These are phyloP conservation scores for Aquilaria malaccensis DNA, from an alignment of 345 rosid species.

Conservation along the genomic window DNA sequence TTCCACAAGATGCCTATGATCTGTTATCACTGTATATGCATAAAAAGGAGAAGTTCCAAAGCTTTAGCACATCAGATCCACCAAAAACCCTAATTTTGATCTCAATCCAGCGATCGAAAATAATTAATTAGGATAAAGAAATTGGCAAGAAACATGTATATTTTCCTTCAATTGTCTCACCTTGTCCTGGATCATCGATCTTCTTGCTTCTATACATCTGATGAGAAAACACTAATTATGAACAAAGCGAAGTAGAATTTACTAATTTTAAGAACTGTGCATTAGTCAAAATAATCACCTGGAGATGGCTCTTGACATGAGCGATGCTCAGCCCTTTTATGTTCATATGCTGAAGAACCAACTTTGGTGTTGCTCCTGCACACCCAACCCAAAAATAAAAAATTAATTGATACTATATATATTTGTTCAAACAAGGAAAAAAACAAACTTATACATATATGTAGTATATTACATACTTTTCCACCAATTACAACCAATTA, in stretches of 20 bases:
- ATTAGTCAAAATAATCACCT: constrained; percentile 27
- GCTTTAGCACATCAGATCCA: too few species aligned
- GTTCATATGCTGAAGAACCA: constrained; percentile 78
- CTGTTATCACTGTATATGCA: constrained; percentile 34
- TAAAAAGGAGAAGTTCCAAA: constrained; percentile 6
- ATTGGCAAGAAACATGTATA: not conserved
- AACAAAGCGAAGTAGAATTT: too few species aligned
- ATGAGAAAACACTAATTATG: not conserved
- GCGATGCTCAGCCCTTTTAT: constrained; percentile 85
- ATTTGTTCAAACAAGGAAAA: not conserved
- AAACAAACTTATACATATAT: constrained; percentile 1
- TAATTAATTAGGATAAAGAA: not conserved
- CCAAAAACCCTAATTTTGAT: constrained; percentile 18
- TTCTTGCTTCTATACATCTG: constrained; percentile 91
- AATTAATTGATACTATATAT: not conserved
- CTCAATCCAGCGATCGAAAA: not conserved
- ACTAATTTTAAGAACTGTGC: too few species aligned
- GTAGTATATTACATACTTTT: not conserved
- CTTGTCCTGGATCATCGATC: constrained; percentile 59
- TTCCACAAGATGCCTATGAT: constrained; percentile 53
- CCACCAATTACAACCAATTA: not conserved
- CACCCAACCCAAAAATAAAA: not conserved
- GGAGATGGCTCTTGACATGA: constrained; percentile 90
- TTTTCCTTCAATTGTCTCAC: constrained; percentile 12
- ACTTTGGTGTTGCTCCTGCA: constrained; percentile 80